phyloP scores from a whole-genome alignment of 2,329 filamentous ascomycete species.

The Stachybotrys chlorohalonatus region DNA sequence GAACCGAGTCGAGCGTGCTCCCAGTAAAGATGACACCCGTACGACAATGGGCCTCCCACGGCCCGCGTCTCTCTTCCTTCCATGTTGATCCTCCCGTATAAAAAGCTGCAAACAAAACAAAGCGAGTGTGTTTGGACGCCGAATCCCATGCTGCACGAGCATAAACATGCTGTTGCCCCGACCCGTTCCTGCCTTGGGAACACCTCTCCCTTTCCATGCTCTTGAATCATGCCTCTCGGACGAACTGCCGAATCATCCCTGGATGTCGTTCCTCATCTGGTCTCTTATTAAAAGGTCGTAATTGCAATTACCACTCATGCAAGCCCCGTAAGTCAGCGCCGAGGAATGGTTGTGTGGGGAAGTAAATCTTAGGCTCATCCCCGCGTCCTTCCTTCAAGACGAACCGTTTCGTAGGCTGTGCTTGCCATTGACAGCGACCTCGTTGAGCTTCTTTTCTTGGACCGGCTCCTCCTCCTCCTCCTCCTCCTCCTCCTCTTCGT shows the following conservation, averaged over 20 bases:
- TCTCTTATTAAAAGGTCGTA: no score
- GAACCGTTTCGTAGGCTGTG: not conserved
- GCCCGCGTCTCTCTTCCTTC: no score
- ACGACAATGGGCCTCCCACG: no score
- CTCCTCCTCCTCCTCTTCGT: conserved; percentile 35
- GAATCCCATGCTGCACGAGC: not conserved
- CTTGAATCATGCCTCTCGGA: no score
- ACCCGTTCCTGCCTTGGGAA: no score
- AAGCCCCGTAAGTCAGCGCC: not conserved
- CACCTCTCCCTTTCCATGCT: no score
- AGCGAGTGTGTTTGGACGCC: not conserved
- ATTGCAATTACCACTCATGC: not conserved
- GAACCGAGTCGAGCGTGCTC: no score
- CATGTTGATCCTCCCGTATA: no score
- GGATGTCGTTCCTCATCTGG: no score
- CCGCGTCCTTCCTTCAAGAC: not conserved
- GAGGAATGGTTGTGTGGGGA: not conserved
- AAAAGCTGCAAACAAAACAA: not conserved
- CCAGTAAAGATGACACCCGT: no score
- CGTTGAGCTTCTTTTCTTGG: conserved; percentile 2
- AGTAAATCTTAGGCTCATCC: not conserved
- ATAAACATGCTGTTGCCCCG: no score
- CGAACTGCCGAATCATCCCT: no score
- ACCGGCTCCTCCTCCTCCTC: conserved; percentile 13
- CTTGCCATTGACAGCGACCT: not conserved